These are phyloP conservation scores for Papiliotrema terrestris DNA, from an alignment of 1,284 basidiomycete genomes.

Conservation along the genomic window DNA sequence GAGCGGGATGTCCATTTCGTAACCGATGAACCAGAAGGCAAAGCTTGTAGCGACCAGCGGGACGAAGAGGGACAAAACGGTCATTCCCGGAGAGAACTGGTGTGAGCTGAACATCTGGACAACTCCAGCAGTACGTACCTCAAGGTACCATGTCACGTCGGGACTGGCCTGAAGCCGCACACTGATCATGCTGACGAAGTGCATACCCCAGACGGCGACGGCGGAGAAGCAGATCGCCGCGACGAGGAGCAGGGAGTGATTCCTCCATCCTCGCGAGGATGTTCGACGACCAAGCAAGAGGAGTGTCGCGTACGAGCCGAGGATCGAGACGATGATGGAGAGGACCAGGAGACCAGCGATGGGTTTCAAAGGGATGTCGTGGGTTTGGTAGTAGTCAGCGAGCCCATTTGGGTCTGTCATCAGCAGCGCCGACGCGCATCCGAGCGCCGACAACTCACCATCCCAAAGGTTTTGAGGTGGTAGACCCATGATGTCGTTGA, in stretches of 20 bases:
- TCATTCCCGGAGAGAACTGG: slow-evolving; percentile 52
- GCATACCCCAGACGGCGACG: slow-evolving; percentile 62
- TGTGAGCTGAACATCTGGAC: background rate
- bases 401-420: slow-evolving; percentile 36
- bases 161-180: slow-evolving; percentile 47
- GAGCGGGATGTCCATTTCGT: slow-evolving; percentile 45
- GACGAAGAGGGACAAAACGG: slow-evolving; percentile 52
- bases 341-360: slow-evolving; percentile 51
- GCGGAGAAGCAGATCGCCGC: slow-evolving; percentile 81
- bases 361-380: slow-evolving; percentile 48
- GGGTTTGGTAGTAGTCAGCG: slow-evolving; percentile 42
- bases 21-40: slow-evolving; percentile 53
- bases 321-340: slow-evolving; percentile 52
- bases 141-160: slow-evolving; percentile 47
- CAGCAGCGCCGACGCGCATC: background rate
- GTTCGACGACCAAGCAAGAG: slow-evolving; percentile 52
- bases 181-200: slow-evolving; percentile 53
- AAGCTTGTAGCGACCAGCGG: slow-evolving; percentile 50
- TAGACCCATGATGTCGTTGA: slow-evolving; percentile 10
- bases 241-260: slow-evolving; percentile 51
- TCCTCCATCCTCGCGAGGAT: slow-evolving; percentile 46
- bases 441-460: slow-evolving; percentile 16
- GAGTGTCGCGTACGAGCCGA: slow-evolving; percentile 53
- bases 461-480: slow-evolving; percentile 33
- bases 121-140: slow-evolving; percentile 19